Evolutionary conservation across 139 green algal species (phyloP).

Genomic region (Medakamo hakoo): DNA sequence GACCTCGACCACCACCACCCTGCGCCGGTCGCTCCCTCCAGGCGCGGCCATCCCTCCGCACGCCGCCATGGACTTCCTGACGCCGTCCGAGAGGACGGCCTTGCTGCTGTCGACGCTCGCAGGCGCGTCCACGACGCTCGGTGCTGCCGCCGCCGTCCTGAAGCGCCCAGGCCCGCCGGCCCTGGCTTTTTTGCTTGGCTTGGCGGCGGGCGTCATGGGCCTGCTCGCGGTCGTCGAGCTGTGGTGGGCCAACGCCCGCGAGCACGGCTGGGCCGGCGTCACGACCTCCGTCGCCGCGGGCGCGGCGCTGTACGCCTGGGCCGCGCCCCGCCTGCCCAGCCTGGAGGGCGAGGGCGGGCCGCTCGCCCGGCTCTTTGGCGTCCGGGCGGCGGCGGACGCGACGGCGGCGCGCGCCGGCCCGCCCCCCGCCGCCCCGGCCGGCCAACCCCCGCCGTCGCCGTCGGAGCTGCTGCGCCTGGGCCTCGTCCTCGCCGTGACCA

Average conservation of each 20-base stretch:
- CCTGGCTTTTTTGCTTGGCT: conserved; percentile 59
- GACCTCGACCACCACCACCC: too few species aligned
- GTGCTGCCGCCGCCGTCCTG: conserved; percentile 41
- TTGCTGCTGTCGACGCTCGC: conserved; percentile 30
- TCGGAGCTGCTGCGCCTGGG: conserved; percentile 33
- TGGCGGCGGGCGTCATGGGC: conserved; percentile 60
- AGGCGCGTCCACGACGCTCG: conserved; percentile 44
- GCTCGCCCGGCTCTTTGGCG: background rate
- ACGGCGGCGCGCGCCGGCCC: background rate
- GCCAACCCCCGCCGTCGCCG: background rate
- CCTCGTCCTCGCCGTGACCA: conserved; percentile 59
- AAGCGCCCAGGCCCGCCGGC: conserved; percentile 31
- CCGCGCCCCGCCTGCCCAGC: conserved; percentile 42
- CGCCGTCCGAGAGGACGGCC: conserved; percentile 19
- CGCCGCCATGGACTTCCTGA: too few species aligned
- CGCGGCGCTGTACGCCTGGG: conserved; percentile 29
- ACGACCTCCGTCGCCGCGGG: conserved; percentile 20
- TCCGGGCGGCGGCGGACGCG: background rate
- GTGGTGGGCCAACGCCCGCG: conserved; percentile 43
- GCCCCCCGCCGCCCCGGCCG: background rate
- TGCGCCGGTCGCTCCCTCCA: too few species aligned
- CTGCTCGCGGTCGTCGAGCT: conserved; percentile 63
- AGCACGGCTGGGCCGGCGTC: conserved; percentile 25
- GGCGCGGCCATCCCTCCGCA: too few species aligned
- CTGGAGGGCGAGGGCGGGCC: conserved; percentile 15